These are phyloP conservation scores for Tolypocladium endophyticum DNA, from an alignment of 2,329 filamentous ascomycete species.

Conservation along the genomic window DNA sequence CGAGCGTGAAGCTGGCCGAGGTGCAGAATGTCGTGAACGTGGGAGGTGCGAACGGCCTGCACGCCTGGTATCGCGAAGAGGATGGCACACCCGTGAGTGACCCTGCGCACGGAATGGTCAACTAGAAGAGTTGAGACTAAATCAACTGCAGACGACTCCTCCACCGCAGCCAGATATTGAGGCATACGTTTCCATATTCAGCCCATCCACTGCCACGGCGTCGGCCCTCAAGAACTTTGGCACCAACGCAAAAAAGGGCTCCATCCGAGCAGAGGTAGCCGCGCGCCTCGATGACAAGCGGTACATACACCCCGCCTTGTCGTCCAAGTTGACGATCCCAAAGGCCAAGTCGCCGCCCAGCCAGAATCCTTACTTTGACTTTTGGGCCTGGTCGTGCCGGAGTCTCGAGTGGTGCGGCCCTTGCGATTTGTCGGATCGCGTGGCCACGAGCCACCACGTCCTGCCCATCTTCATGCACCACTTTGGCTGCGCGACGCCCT, in stretches of 20 bases:
- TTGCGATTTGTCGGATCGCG: slow-evolving; percentile 36
- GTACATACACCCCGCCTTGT: slow-evolving; percentile 34
- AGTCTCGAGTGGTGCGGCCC: slow-evolving; percentile 58
- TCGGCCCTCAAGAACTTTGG: slow-evolving; percentile 52
- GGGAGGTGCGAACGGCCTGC: slow-evolving; percentile 33
- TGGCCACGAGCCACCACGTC: slow-evolving; percentile 53
- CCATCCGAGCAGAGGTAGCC: slow-evolving; percentile 46
- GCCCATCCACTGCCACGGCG: slow-evolving; percentile 44
- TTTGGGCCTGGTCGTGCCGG: slow-evolving; percentile 56
- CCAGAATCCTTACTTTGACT: slow-evolving; percentile 56
- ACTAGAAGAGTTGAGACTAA: slow-evolving; percentile 1
- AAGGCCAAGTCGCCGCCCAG: slow-evolving; percentile 32
- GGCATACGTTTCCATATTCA: slow-evolving; percentile 59
- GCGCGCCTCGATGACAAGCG: slow-evolving; percentile 43
- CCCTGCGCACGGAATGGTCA: neutral
- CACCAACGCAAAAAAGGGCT: slow-evolving; percentile 54
- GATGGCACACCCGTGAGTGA: slow-evolving; percentile 21
- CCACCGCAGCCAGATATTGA: slow-evolving; percentile 48
- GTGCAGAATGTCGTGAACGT: slow-evolving; percentile 35
- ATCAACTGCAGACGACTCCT: slow-evolving; percentile 24
- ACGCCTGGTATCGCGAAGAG: slow-evolving; percentile 35
- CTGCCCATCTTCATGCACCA: slow-evolving; percentile 69
- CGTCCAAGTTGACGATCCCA: slow-evolving; percentile 28
- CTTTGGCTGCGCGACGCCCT: slow-evolving; percentile 63
- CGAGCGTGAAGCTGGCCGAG: slow-evolving; percentile 36